Evolutionary conservation across 2,329 filamentous ascomycete species (phyloP).

Genomic region (Alternaria burnsii): DNA sequence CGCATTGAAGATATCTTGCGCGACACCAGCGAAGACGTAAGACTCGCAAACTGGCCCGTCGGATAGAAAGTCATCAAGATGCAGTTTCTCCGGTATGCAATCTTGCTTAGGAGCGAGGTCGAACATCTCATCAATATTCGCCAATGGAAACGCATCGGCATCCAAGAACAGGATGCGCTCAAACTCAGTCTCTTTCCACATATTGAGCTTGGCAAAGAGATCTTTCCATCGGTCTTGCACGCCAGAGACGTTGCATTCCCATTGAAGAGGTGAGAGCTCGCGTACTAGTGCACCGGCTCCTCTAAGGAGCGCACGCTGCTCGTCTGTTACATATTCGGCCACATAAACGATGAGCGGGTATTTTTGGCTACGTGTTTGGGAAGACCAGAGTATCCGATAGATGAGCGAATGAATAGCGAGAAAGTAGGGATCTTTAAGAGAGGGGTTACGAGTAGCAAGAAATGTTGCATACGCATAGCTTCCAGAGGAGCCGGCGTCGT

Average conservation of each 20-base stretch:
- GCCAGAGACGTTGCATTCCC: slow-evolving; percentile 35
- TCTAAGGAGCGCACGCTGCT: slow-evolving; percentile 41
- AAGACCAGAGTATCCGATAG: slow-evolving; percentile 46
- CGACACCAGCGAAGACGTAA: slow-evolving; percentile 41
- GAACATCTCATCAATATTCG: slow-evolving; percentile 44
- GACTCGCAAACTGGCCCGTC: slow-evolving; percentile 39
- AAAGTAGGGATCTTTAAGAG: slow-evolving; percentile 47
- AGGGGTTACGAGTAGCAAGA: slow-evolving; percentile 43
- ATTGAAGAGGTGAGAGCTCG: slow-evolving; percentile 40
- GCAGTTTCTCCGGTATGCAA: slow-evolving; percentile 34
- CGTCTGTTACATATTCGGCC: slow-evolving; percentile 40
- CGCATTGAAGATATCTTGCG: slow-evolving; percentile 26
- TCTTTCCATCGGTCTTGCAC: slow-evolving; percentile 43
- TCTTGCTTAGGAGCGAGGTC: slow-evolving; percentile 28
- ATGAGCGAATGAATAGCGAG: slow-evolving; percentile 46
- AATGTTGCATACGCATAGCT: slow-evolving; percentile 45
- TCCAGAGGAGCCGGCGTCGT: slow-evolving; percentile 24
- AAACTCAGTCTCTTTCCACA: slow-evolving; percentile 47
- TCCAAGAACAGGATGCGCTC: slow-evolving; percentile 44
- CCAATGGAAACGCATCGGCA: slow-evolving; percentile 45
- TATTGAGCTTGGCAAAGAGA: slow-evolving; percentile 49
- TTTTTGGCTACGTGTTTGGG: slow-evolving; percentile 32
- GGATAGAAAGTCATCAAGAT: slow-evolving; percentile 33
- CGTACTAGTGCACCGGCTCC: slow-evolving; percentile 46
- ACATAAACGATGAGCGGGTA: slow-evolving; percentile 47